These are phyloP conservation scores for Raffaelea arxii DNA, from an alignment of 2,329 filamentous ascomycete genomes.

Conservation along the genomic window DNA sequence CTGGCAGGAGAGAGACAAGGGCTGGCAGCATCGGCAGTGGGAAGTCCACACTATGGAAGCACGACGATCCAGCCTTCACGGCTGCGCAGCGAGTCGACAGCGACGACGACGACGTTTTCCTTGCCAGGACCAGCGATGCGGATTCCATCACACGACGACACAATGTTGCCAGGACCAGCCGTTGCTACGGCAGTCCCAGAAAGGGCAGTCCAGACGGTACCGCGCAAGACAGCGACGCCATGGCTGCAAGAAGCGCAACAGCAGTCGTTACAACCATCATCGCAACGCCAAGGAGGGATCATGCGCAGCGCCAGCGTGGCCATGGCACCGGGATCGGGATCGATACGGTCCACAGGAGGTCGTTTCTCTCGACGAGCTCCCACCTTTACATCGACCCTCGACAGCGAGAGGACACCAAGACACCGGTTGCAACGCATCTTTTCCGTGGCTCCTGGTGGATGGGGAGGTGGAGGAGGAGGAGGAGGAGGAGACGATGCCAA, in stretches of 20 bases:
- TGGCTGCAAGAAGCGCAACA: not conserved
- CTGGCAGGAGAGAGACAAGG: conserved; percentile 27
- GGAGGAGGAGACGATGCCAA: conserved; percentile 27
- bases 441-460: conserved; percentile 20
- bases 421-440: conserved; percentile 30
- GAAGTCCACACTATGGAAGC: not conserved
- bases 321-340: not conserved
- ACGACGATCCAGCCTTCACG: conserved; percentile 28
- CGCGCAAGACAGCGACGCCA: not conserved
- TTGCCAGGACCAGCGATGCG: conserved; percentile 44
- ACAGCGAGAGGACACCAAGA: conserved; percentile 16
- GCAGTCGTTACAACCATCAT: conserved; percentile 17
- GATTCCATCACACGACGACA: conserved; percentile 20
- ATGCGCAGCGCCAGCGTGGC: conserved; percentile 28
- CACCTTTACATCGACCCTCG: no score
- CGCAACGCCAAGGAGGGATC: no score
- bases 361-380: no score
- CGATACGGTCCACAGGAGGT: no score
- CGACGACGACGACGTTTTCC: conserved; percentile 27
- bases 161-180: not conserved
- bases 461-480: conserved; percentile 10
- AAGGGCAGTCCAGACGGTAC: not conserved
- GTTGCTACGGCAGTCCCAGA: not conserved
- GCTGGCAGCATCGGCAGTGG: conserved; percentile 41
- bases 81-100: conserved; percentile 10